Evolutionary conservation across 2,329 filamentous ascomycete genomes (phyloP).

Genomic region (Metarhizium humberi): DNA sequence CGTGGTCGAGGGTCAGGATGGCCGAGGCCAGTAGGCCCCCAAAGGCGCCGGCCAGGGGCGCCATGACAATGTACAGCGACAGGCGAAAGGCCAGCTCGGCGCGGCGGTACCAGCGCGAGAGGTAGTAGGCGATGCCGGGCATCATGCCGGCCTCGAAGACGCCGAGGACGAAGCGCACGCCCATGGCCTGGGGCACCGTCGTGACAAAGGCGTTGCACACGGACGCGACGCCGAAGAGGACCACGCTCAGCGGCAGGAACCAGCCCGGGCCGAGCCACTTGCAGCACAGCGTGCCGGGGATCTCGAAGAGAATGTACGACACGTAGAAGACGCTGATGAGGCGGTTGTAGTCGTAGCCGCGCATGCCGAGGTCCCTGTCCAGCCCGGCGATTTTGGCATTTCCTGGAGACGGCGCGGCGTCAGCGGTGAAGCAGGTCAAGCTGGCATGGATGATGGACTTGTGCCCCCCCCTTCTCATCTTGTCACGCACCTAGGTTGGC

Average conservation of each 20-base stretch:
- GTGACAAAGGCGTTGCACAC: constrained; percentile 58
- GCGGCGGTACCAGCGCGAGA: constrained; percentile 65
- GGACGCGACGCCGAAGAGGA: constrained; percentile 55
- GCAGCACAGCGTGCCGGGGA: constrained; percentile 58
- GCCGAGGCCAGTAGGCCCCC: constrained; percentile 57
- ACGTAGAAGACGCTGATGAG: constrained; percentile 63
- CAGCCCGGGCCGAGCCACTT: constrained; percentile 65
- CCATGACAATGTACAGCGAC: constrained; percentile 61
- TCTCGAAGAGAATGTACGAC: constrained; percentile 64
- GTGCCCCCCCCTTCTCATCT: too few relatives aligned
- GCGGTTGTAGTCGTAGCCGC: constrained; percentile 58
- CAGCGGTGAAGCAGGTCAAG: too few relatives aligned
- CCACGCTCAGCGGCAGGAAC: constrained; percentile 54
- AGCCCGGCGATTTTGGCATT: constrained; percentile 60
- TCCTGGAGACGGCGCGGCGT: constrained; percentile 28
- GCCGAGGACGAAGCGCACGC: constrained; percentile 58
- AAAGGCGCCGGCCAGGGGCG: constrained; percentile 61
- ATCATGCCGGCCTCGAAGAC: constrained; percentile 61
- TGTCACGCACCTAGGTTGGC: constrained; percentile 54
- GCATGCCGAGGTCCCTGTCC: constrained; percentile 49
- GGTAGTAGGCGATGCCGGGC: constrained; percentile 65
- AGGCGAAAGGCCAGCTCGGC: constrained; percentile 59
- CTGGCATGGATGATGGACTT: background rate
- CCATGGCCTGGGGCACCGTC: constrained; percentile 39
- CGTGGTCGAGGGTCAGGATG: constrained; percentile 51